Conservation (phyloP, 495 filamentous ascomycete genomes). For the Trichoderma reesei region DNA sequence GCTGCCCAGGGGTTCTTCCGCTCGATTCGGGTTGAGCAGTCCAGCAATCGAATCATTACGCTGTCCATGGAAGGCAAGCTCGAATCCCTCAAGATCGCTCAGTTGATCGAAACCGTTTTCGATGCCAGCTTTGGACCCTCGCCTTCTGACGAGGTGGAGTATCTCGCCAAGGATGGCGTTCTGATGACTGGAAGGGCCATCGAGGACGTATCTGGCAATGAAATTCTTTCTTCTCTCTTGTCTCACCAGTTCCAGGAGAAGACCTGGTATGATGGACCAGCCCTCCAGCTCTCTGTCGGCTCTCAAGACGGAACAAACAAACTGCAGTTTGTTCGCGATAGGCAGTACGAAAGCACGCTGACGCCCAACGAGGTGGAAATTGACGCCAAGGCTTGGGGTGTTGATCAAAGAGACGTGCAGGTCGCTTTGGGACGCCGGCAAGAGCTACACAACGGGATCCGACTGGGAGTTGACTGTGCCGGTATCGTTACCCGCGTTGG, state of each 20-base stretch:
- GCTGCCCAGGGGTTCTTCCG: conserved; percentile 22
- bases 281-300: conserved; percentile 18
- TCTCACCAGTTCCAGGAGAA: conserved; percentile 16
- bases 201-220: conserved; percentile 17
- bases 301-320: conserved; percentile 18
- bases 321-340: conserved; percentile 21
- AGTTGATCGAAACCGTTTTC: conserved; percentile 17
- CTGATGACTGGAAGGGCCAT: conserved; percentile 19
- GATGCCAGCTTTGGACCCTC: conserved; percentile 16
- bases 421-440: conserved; percentile 18
- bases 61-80: conserved; percentile 19
- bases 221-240: conserved; percentile 14
- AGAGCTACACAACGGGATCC: conserved; percentile 24
- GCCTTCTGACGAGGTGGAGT: conserved; percentile 19
- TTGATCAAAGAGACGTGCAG: conserved; percentile 42
- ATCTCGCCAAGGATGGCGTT: conserved; percentile 20
- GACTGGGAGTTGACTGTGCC: conserved; percentile 14
- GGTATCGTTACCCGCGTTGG: conserved; percentile 37
- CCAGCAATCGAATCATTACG: conserved; percentile 20
- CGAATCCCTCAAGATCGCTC: conserved; percentile 3
- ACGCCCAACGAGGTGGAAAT: conserved; percentile 29
- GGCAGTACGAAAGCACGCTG: conserved; percentile 11
- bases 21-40: conserved; percentile 21
- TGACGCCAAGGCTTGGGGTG: conserved; percentile 28
- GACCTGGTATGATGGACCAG: conserved; percentile 17